Conservation (phyloP, 768 basidiomycete species). For the Russula olivacea region DNA sequence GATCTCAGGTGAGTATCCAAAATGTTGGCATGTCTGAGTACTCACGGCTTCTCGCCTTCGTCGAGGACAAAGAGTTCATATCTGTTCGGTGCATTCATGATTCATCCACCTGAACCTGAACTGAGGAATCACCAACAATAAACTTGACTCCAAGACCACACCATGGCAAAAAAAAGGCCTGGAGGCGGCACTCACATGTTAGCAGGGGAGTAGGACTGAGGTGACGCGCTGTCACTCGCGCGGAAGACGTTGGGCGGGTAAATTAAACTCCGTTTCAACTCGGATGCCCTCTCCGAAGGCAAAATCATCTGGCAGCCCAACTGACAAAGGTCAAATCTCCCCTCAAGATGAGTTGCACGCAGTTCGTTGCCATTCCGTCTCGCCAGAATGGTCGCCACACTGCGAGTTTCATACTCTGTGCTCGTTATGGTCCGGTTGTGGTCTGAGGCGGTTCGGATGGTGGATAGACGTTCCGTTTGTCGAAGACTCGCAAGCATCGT, state of each 20-base stretch:
- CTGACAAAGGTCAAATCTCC: slow-evolving; percentile 33
- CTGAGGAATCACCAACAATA: no score
- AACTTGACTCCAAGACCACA: slow-evolving; percentile 50
- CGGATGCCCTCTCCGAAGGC: slow-evolving; percentile 1
- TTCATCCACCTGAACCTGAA: no score
- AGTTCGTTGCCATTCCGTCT: slow-evolving; percentile 20
- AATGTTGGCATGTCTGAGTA: slow-evolving; percentile 28
- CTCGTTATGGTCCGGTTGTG: neutral
- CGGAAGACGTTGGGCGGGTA: neutral
- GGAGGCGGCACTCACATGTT: slow-evolving; percentile 18
- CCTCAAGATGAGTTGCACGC: slow-evolving; percentile 62
- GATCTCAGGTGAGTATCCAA: slow-evolving; percentile 14
- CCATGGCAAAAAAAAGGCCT: slow-evolving; percentile 35
- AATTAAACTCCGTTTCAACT: slow-evolving; percentile 23
- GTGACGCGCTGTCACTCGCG: no score
- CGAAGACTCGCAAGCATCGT: slow-evolving; percentile 98
- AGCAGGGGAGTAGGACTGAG: no score
- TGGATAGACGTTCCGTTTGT: slow-evolving; percentile 66
- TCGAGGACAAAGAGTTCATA: slow-evolving; percentile 88
- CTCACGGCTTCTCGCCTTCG: slow-evolving; percentile 91
- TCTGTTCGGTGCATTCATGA: slow-evolving; percentile 97
- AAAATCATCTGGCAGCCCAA: slow-evolving; percentile 8
- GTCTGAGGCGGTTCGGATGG: slow-evolving; percentile 26
- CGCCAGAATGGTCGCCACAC: slow-evolving; percentile 26
- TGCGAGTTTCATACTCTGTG: neutral